A percentile compares a stretch with the other conserved stretches of the same genome.
These are phyloP conservation scores for Fusarium nurragi DNA, from an alignment of 2,329 filamentous ascomycete genomes.

Conservation along the genomic window DNA sequence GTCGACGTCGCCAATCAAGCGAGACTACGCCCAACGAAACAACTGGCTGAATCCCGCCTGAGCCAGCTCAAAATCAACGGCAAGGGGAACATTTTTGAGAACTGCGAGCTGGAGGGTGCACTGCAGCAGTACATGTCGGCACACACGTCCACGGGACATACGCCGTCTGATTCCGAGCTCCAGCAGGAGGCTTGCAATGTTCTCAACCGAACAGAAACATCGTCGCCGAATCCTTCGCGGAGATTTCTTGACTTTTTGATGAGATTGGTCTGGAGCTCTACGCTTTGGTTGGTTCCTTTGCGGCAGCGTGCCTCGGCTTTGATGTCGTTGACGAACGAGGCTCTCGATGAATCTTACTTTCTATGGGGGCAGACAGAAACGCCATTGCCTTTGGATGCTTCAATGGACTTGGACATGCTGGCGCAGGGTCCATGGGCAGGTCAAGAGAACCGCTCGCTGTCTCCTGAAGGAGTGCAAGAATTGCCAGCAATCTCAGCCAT, in stretches of 20 bases:
- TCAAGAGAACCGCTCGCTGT: slow-evolving; percentile 20
- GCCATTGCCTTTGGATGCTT: slow-evolving; percentile 1
- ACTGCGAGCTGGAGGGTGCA: slow-evolving; percentile 29
- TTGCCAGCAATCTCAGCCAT: slow-evolving; percentile 9
- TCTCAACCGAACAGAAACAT: slow-evolving; percentile 2
- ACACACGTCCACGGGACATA: slow-evolving; percentile 19
- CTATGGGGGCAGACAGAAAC: slow-evolving; percentile 15
- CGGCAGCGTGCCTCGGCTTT: slow-evolving; percentile 16
- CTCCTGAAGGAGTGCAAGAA: slow-evolving; percentile 10
- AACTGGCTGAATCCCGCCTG: slow-evolving; percentile 17
- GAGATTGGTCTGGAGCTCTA: slow-evolving; percentile 31
- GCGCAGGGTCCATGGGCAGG: slow-evolving; percentile 15
- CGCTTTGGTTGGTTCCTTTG: slow-evolving; percentile 17
- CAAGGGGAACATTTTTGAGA: slow-evolving; percentile 35
- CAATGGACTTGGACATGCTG: slow-evolving; percentile 18
- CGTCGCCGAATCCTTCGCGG: slow-evolving; percentile 5
- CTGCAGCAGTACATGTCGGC: slow-evolving; percentile 25
- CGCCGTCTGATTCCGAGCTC: slow-evolving; percentile 25
- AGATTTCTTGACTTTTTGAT: slow-evolving; percentile 31
- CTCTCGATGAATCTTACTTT: slow-evolving; percentile 8
- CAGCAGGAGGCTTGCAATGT: slow-evolving; percentile 32
- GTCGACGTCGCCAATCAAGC: slow-evolving; percentile 30
- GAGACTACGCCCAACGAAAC: slow-evolving; percentile 20
- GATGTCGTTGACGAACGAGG: neutral
- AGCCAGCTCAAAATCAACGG: slow-evolving; percentile 35